phyloP scores from a whole-genome alignment of 2,329 filamentous ascomycete genomes.

The Dothideomycetidae sp. region DNA sequence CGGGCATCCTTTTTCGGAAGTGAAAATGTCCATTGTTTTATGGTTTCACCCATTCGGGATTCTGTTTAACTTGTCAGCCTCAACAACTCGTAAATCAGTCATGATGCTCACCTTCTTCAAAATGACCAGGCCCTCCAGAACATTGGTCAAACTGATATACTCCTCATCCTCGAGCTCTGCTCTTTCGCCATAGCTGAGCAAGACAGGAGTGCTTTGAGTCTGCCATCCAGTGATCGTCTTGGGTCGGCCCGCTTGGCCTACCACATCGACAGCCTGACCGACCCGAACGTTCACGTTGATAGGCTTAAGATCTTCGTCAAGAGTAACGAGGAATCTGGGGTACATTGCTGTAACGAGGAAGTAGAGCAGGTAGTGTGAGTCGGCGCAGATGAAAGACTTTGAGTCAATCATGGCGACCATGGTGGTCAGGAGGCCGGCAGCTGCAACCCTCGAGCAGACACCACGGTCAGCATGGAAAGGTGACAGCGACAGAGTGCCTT shows the following conservation, averaged over 20 bases:
- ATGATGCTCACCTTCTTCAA: constrained; percentile 69
- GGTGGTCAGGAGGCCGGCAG: constrained; percentile 78
- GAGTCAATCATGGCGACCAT: constrained; percentile 90
- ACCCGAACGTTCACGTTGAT: constrained; percentile 92
- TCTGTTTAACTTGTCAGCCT: constrained; percentile 18
- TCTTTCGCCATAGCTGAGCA: constrained; percentile 86
- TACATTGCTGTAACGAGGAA: constrained; percentile 95
- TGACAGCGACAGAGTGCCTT: constrained; percentile 87
- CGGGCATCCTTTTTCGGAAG: background rate
- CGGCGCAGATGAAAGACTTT: constrained; percentile 63
- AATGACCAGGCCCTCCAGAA: constrained; percentile 87
- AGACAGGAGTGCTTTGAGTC: constrained; percentile 95
- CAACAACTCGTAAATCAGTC: background rate
- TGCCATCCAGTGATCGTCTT: constrained; percentile 99
- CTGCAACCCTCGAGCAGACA: constrained; percentile 80
- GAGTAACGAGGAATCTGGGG: constrained; percentile 86
- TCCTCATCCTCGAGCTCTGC: constrained; percentile 96
- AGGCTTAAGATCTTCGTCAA: constrained; percentile 88
- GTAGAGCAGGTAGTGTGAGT: constrained; percentile 87
- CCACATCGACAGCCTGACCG: constrained; percentile 94
- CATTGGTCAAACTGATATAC: constrained; percentile 83
- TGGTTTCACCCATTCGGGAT: constrained; percentile 29
- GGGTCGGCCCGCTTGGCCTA: constrained; percentile 88
- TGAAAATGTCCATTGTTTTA: background rate
- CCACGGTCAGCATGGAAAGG: constrained; percentile 99